Evolutionary conservation across 192 early-diverging fungal species (phyloP).

Genomic region (Podila minutissima): DNA sequence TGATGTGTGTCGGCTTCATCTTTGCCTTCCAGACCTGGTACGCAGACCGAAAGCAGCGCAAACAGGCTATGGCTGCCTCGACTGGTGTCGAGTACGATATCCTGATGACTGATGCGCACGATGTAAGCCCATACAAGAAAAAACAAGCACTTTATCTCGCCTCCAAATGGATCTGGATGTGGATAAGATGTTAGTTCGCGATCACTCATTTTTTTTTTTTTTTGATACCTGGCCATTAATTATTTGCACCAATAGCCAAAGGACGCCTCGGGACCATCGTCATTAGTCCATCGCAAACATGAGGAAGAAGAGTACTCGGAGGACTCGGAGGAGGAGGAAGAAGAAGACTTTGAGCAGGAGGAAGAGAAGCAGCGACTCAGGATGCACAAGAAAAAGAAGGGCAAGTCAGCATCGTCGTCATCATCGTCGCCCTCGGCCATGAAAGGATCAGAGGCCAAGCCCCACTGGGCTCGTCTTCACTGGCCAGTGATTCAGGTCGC

Average conservation of each 20-base stretch:
- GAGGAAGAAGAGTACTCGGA: background rate
- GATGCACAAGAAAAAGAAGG: slow-evolving; percentile 1
- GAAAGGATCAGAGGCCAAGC: background rate
- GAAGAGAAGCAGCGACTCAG: slow-evolving; percentile 18
- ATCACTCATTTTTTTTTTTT: background rate
- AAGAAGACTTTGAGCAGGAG: slow-evolving; percentile 32
- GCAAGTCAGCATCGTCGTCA: background rate
- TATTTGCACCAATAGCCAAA: slow-evolving; percentile 1
- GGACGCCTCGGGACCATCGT: background rate
- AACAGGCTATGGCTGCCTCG: slow-evolving; percentile 4
- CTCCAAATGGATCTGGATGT: background rate
- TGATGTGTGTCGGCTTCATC: slow-evolving; percentile 38
- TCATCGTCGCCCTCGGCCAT: background rate
- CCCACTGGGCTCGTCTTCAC: slow-evolving; percentile 13
- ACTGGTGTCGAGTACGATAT: slow-evolving; percentile 34
- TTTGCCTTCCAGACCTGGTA: slow-evolving; percentile 36
- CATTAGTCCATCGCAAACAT: background rate
- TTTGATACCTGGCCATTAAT: background rate
- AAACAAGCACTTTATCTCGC: background rate
- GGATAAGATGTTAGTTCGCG: background rate
- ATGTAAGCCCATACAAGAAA: slow-evolving; percentile 19
- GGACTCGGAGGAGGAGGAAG: background rate
- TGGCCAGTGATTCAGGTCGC: slow-evolving; percentile 47
- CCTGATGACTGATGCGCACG: slow-evolving; percentile 23
- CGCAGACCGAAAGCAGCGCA: slow-evolving; percentile 19